phyloP scores from a whole-genome alignment of 1,139 yeast species.

The Saccharomyces pastorianus region DNA sequence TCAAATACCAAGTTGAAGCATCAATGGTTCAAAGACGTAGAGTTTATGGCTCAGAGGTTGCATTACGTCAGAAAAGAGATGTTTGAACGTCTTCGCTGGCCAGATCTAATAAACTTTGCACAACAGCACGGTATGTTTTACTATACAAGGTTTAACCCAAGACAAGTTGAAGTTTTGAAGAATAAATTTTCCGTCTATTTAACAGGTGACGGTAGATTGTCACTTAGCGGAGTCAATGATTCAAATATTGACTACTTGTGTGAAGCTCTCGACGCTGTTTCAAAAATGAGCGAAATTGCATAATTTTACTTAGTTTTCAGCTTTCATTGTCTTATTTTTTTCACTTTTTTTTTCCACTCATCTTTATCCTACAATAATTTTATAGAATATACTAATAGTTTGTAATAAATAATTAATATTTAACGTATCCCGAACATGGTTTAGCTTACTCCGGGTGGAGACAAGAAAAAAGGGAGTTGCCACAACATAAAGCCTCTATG shows the following conservation, averaged over 20 bases:
- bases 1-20: slow-evolving; percentile 50
- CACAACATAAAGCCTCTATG: background rate
- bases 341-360: background rate
- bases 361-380: background rate
- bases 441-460: no score
- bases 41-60: slow-evolving; percentile 69
- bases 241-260: slow-evolving; percentile 59
- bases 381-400: background rate
- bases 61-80: slow-evolving; percentile 56
- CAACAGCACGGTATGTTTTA: slow-evolving; percentile 94
- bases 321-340: background rate
- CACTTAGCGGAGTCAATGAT: slow-evolving; percentile 82
- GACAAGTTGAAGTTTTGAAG: slow-evolving; percentile 64
- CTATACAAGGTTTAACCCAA: slow-evolving; percentile 69
- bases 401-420: background rate
- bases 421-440: background rate
- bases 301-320: background rate
- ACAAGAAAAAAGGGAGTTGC: background rate
- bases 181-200: slow-evolving; percentile 72
- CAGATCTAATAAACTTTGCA: slow-evolving; percentile 52
- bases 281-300: slow-evolving; percentile 1
- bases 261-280: slow-evolving; percentile 18
- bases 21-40: slow-evolving; percentile 76
- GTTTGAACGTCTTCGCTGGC: slow-evolving; percentile 62
- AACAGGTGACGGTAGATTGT: slow-evolving; percentile 83